Evolutionary conservation across 2,329 filamentous ascomycete species (phyloP), one percentile per base, ranked within the genome.

Genomic region (Mycogone perniciosa): DNA sequence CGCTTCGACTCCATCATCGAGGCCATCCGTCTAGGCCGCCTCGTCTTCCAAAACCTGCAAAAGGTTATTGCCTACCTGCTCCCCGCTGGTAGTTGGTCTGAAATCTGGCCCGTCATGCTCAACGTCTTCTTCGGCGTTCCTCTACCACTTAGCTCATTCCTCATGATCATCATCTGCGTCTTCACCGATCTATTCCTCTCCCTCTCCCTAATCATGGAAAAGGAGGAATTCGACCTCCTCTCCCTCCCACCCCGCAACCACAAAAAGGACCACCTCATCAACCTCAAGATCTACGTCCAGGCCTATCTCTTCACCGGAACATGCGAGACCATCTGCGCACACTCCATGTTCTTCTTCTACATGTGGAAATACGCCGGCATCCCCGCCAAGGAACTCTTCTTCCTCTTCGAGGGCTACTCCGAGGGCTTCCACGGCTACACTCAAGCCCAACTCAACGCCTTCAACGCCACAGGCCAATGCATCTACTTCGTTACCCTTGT

Each of bases 1-100:
- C 85, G 84, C 60, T 88, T 88, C 54, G 83, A 84, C 30, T 83
- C 79, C 29, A 88, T 88, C 55, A 75, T 87, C 42, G 82, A 83
- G 31, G 84, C 83, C 1, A 83, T 88, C 47, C 67, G 68, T 6
- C 64, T 69, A 0, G 69, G 69, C 0, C 64, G 69, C 5, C 67
- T 71, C 0, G 67, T 71, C 6, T 70, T 71, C 57, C 67, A 71
- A 53, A 71, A 71, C 38, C 54, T 71, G 5, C 68, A 71, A 54
- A 71, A 71, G 41, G 68, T 72, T 27, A 71, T 71, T 45, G 64
- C 68, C 1, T 71, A 71, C 40, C 66, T 79, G 1, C 64, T 80
- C 0, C 76, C 76, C 0, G 77, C 77, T 0, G 77, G 77, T 35
- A 72, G 68, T 44, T 80, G 72, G 68, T 79, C 76, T 4, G 77